Conservation (phyloP, 2,329 filamentous ascomycete genomes). For the Pseudogymnoascus sp. region DNA sequence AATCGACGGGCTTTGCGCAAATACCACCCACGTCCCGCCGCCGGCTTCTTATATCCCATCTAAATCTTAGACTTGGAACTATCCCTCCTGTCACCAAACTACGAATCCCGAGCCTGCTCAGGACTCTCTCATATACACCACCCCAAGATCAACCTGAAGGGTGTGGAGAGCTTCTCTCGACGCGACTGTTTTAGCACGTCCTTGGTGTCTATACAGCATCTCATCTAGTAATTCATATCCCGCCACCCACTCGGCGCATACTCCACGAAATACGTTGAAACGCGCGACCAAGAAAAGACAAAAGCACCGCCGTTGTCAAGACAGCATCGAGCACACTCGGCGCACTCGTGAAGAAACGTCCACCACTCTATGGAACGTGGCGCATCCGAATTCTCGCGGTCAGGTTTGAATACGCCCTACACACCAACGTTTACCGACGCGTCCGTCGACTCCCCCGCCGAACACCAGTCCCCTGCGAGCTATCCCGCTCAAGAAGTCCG, state of each 20-base stretch:
- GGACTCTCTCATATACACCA: neutral
- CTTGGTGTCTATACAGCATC: conserved; percentile 26
- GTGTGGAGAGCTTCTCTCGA: neutral
- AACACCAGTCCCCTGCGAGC: conserved; percentile 88
- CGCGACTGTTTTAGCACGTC: conserved; percentile 26
- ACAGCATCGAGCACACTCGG: conserved; percentile 25
- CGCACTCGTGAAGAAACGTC: conserved; percentile 22
- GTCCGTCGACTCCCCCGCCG: conserved; percentile 80
- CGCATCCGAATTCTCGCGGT: conserved; percentile 72
- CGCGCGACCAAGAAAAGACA: conserved; percentile 8
- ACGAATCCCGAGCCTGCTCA: neutral
- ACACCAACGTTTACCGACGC: conserved; percentile 56
- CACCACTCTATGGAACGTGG: conserved; percentile 47
- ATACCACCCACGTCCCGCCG: conserved; percentile 2
- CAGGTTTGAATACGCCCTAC: conserved; percentile 76
- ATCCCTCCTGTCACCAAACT: neutral
- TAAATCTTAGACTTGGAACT: neutral
- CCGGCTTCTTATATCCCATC: neutral
- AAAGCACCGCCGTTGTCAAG: conserved; percentile 16
- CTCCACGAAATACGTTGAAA: conserved; percentile 8
- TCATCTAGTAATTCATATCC: conserved; percentile 14
- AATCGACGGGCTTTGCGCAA: conserved; percentile 1
- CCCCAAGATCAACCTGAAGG: neutral
- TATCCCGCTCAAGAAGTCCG: conserved; percentile 79
- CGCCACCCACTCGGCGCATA: neutral